A percentile compares a stretch with the other conserved stretches of the same genome.
Conservation (phyloP, 495 filamentous ascomycete genomes). For the Filosporella fistucella region DNA sequence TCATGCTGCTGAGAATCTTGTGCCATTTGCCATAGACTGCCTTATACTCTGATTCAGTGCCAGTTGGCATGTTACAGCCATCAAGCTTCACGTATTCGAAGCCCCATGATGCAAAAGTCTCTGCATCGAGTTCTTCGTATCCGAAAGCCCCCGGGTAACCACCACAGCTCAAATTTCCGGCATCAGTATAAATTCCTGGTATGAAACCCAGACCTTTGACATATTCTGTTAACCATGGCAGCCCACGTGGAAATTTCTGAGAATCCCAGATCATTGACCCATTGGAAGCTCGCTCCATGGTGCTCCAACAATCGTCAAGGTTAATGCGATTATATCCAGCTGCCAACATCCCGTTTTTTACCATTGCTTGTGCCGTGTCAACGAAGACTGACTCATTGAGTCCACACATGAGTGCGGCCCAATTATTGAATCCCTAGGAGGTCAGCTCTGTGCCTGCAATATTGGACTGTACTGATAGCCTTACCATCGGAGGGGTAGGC, state of each 20-base stretch:
- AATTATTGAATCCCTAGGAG: constrained; percentile 32
- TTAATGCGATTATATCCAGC: constrained; percentile 53
- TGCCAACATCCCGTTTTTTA: constrained; percentile 44
- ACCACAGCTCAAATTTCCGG: constrained; percentile 24
- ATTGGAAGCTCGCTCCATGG: constrained; percentile 27
- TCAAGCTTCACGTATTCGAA: constrained; percentile 34
- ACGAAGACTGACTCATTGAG: constrained; percentile 38
- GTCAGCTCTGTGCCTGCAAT: no score
- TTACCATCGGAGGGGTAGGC: constrained; percentile 18
- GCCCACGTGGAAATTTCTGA: constrained; percentile 28
- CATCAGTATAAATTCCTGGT: constrained; percentile 31
- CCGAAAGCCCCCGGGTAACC: constrained; percentile 23
- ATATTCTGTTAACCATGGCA: constrained; percentile 26
- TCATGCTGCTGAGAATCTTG: constrained; percentile 11
- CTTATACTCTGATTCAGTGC: constrained; percentile 11
- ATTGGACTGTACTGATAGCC: background rate
- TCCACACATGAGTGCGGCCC: constrained; percentile 41
- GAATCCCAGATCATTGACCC: constrained; percentile 16
- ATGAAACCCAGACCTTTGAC: constrained; percentile 28
- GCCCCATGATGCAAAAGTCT: constrained; percentile 30
- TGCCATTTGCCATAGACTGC: constrained; percentile 13
- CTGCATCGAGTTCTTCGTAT: constrained; percentile 31
- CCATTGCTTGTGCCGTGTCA: constrained; percentile 41
- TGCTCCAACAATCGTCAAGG: constrained; percentile 56
- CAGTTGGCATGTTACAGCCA: constrained; percentile 23